Percentiles rank a stretch among this genome's conserved stretches.
phyloP scores from a whole-genome alignment of 495 filamentous ascomycete genomes.

The Tuber borchii region DNA sequence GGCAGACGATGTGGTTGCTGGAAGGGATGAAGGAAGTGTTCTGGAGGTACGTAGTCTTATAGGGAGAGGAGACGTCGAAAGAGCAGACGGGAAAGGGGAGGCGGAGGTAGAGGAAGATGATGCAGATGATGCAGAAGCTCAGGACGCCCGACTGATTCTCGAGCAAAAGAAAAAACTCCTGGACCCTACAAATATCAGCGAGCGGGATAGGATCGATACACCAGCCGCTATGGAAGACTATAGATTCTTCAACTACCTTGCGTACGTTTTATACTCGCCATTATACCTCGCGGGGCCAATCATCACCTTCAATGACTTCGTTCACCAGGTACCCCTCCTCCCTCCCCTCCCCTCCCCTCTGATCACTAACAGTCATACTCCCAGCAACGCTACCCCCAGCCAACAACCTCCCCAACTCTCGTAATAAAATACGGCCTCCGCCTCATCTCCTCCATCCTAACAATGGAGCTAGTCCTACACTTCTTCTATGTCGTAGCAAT shows the following conservation, averaged over 20 bases:
- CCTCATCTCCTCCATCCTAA: conserved; percentile 71
- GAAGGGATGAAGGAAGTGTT: conserved; percentile 51
- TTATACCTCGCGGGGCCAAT: conserved; percentile 91
- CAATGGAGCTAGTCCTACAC: conserved; percentile 91
- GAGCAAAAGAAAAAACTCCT: conserved; percentile 93
- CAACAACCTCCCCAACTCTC: conserved; percentile 58
- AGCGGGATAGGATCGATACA: conserved; percentile 72
- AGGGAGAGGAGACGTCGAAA: conserved; percentile 26
- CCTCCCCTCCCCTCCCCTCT: conserved; percentile 50
- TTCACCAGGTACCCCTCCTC: conserved; percentile 66
- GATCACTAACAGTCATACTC: conserved; percentile 52
- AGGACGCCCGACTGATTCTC: conserved; percentile 29
- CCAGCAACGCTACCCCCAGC: conserved; percentile 67
- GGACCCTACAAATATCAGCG: conserved; percentile 75
- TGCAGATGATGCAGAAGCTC: conserved; percentile 14
- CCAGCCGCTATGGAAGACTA: conserved; percentile 66
- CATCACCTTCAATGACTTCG: conserved; percentile 95
- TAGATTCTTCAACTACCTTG: conserved; percentile 74
- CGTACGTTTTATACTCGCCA: conserved; percentile 83
- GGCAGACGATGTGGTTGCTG: conserved; percentile 30
- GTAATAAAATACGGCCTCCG: conserved; percentile 70
- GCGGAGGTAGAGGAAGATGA: conserved; percentile 4
- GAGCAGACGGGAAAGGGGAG: background rate
- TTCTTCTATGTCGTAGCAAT: conserved; percentile 93
- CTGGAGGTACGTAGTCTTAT: conserved; percentile 65